Conservation (phyloP, 169 alveolate genomes). For the Plasmodium chabaudi region DNA sequence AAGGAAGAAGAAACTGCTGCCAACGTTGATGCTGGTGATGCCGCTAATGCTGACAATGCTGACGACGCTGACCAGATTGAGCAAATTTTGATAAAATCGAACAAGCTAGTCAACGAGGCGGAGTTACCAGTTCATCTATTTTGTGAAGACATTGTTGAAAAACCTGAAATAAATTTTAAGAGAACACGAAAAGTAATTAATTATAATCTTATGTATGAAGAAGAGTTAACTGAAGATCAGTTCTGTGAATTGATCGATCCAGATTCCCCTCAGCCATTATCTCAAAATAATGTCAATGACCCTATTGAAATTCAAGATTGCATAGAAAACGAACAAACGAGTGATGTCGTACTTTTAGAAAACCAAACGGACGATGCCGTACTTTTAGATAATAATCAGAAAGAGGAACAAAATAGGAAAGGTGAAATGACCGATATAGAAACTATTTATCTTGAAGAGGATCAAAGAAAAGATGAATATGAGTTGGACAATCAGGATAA, state of each 20-base stretch:
- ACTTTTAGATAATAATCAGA: too few species aligned
- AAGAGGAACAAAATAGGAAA: too few species aligned
- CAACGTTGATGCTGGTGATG: background rate
- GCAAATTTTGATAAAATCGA: conserved; percentile 17
- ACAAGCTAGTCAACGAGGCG: conserved; percentile 21
- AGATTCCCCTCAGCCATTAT: background rate
- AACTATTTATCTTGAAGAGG: too few species aligned
- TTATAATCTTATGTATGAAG: conserved; percentile 34
- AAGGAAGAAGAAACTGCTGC: too few species aligned
- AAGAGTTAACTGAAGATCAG: conserved; percentile 32
- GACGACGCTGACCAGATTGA: conserved; percentile 52
- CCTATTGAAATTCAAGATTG: too few species aligned
- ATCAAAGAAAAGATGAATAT: too few species aligned
- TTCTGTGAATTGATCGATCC: conserved; percentile 15
- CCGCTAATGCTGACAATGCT: background rate
- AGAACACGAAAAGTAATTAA: conserved; percentile 46
- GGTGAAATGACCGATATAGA: too few species aligned
- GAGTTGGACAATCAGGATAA: too few species aligned
- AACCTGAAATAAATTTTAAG: conserved; percentile 21
- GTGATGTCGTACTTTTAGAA: too few species aligned
- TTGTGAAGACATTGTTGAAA: conserved; percentile 28
- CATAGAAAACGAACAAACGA: too few species aligned
- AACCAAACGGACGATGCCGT: too few species aligned
- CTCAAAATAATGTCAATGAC: too few species aligned
- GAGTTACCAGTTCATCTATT: conserved; percentile 39